Percentiles rank a stretch among this genome's conserved stretches.
Evolutionary conservation across 1,284 basidiomycete species (phyloP).

Genomic region (Volvariella surrecta): DNA sequence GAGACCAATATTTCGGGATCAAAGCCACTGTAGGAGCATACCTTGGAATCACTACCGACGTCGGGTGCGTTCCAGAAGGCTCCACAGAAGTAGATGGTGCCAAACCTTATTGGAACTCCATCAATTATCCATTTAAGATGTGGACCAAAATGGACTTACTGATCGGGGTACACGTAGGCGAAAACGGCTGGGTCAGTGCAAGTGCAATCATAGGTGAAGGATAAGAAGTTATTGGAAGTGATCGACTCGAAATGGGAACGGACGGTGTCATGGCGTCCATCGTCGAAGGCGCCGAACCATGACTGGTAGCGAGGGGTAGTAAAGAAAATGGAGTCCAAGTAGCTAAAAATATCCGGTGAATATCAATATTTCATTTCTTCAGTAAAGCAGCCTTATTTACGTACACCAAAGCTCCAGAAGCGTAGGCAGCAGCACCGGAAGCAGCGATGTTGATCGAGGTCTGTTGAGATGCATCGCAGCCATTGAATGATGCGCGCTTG

Average conservation of each 20-base stretch:
- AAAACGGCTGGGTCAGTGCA: constrained; percentile 31
- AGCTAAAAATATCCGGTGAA: constrained; percentile 16
- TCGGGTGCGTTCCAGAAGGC: constrained; percentile 5
- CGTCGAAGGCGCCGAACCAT: constrained; percentile 41
- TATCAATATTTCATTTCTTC: neutral
- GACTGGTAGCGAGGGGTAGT: constrained; percentile 33
- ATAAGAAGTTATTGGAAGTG: constrained; percentile 22
- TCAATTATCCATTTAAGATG: neutral
- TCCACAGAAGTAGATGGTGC: constrained; percentile 5
- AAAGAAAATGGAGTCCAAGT: constrained; percentile 7
- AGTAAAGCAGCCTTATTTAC: constrained; percentile 9
- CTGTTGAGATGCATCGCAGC: constrained; percentile 32
- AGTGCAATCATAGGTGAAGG: constrained; percentile 34
- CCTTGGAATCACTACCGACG: constrained; percentile 6
- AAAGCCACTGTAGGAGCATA: too few relatives aligned
- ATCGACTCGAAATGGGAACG: constrained; percentile 30
- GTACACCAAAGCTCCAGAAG: constrained; percentile 25
- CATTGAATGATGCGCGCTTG: constrained; percentile 29
- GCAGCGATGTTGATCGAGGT: constrained; percentile 25
- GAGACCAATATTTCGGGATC: too few relatives aligned
- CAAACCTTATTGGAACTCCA: neutral
- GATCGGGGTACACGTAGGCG: constrained; percentile 36
- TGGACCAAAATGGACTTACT: constrained; percentile 12
- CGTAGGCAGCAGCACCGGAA: constrained; percentile 30
- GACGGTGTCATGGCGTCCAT: constrained; percentile 29